Conservation (phyloP, 768 basidiomycete genomes). For the Agrocybe chaxingu region DNA sequence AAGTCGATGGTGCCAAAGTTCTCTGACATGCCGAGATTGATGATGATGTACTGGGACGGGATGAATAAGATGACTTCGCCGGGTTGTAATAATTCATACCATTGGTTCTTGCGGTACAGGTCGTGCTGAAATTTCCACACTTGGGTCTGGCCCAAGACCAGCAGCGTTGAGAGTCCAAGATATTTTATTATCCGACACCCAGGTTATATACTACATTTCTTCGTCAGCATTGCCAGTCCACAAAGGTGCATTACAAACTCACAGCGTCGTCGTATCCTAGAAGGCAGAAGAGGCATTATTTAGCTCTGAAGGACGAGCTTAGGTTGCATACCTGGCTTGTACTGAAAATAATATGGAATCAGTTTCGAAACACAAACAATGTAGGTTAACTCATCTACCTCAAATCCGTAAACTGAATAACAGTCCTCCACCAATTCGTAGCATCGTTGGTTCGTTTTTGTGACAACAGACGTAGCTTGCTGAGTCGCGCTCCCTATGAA, state of each 20-base stretch:
- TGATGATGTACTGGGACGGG: slow-evolving; percentile 65
- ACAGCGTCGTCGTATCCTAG: slow-evolving; percentile 18
- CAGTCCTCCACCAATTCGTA: slow-evolving; percentile 57
- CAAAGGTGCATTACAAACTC: neutral
- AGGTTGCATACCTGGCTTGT: slow-evolving; percentile 43
- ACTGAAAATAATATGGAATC: slow-evolving; percentile 32
- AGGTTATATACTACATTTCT: slow-evolving; percentile 65
- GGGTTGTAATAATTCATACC: slow-evolving; percentile 34
- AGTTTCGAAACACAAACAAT: too few species aligned
- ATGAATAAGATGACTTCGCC: neutral
- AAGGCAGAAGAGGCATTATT: too few species aligned
- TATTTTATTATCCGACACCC: slow-evolving; percentile 61
- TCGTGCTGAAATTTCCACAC: slow-evolving; percentile 60
- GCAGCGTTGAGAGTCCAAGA: slow-evolving; percentile 69
- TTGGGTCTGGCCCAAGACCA: slow-evolving; percentile 55
- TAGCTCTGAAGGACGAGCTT: too few species aligned
- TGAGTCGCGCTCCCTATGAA: slow-evolving; percentile 80
- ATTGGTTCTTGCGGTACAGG: slow-evolving; percentile 83
- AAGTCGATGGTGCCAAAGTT: slow-evolving; percentile 77
- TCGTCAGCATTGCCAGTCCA: too few species aligned
- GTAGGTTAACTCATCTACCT: too few species aligned
- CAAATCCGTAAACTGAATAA: slow-evolving; percentile 74
- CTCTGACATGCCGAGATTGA: slow-evolving; percentile 80
- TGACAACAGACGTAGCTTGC: slow-evolving; percentile 76
- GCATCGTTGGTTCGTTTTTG: slow-evolving; percentile 64